Evolutionary conservation across 1,139 yeast species (phyloP).

Genomic region (Kodamaea derodonti): DNA sequence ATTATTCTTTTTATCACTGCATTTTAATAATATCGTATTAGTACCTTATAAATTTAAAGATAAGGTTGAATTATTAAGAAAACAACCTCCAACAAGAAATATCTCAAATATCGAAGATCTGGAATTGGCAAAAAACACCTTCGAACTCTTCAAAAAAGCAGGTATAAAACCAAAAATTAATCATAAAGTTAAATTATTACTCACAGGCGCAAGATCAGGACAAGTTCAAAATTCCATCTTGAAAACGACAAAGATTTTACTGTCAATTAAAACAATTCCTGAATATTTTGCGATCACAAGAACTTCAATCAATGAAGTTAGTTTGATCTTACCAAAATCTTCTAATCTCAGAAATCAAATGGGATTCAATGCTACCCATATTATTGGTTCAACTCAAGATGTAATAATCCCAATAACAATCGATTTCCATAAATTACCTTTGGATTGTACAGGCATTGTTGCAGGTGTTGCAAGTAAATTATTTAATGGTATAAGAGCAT

Average conservation of each 20-base stretch:
- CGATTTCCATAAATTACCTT: slow-evolving; percentile 53
- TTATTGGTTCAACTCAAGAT: slow-evolving; percentile 59
- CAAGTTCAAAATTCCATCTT: slow-evolving; percentile 38
- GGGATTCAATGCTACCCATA: slow-evolving; percentile 40
- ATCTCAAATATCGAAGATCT: slow-evolving; percentile 25
- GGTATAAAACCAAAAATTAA: slow-evolving; percentile 46
- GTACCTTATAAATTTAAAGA: slow-evolving; percentile 47
- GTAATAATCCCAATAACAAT: slow-evolving; percentile 54
- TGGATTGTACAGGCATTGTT: slow-evolving; percentile 64
- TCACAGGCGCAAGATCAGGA: slow-evolving; percentile 62
- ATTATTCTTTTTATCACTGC: slow-evolving; percentile 60
- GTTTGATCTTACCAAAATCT: slow-evolving; percentile 51
- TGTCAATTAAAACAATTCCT: slow-evolving; percentile 32
- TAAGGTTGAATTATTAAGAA: slow-evolving; percentile 27
- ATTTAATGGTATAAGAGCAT: slow-evolving; percentile 27
- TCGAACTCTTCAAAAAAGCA: slow-evolving; percentile 36
- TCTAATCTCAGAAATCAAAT: slow-evolving; percentile 28
- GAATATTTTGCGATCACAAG: slow-evolving; percentile 58
- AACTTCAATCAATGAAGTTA: slow-evolving; percentile 51
- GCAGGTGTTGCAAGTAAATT: slow-evolving; percentile 60
- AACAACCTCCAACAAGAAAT: slow-evolving; percentile 24
- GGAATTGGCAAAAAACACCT: slow-evolving; percentile 31
- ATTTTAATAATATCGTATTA: slow-evolving; percentile 64
- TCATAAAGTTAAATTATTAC: slow-evolving; percentile 36
- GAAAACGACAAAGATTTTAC: slow-evolving; percentile 29